phyloP scores from a whole-genome alignment of 2,329 filamentous ascomycete species.

The Pseudopithomyces chartarum region DNA sequence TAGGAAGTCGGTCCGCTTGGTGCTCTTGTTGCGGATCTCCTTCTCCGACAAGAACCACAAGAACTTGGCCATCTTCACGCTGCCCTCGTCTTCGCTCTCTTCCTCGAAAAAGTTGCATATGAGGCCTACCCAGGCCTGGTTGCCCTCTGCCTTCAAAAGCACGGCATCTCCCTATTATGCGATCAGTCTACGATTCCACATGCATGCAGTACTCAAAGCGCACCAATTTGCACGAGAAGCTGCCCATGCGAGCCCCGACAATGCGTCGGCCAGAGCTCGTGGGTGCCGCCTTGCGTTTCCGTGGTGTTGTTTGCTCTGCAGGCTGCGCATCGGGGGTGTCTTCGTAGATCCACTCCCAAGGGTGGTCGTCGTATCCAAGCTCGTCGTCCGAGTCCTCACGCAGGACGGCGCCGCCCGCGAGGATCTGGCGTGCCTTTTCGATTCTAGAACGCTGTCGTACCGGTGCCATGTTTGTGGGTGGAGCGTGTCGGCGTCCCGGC shows the following conservation, averaged over 20 bases:
- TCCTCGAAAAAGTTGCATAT: slow-evolving; percentile 81
- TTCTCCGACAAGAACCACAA: slow-evolving; percentile 96
- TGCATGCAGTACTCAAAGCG: background rate
- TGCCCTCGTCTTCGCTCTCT: slow-evolving; percentile 36
- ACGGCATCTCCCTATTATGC: slow-evolving; percentile 75
- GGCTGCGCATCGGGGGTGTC: slow-evolving; percentile 22
- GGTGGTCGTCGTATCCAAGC: slow-evolving; percentile 60
- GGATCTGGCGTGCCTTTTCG: slow-evolving; percentile 55
- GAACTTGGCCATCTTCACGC: slow-evolving; percentile 78
- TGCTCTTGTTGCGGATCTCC: slow-evolving; percentile 82
- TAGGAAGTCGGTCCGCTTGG: slow-evolving; percentile 80
- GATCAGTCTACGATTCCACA: background rate
- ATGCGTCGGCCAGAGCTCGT: slow-evolving; percentile 57
- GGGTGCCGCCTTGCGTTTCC: slow-evolving; percentile 37
- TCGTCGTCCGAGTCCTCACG: slow-evolving; percentile 90
- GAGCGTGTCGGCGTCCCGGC: slow-evolving; percentile 15
- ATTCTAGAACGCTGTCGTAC: slow-evolving; percentile 47
- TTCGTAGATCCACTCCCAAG: slow-evolving; percentile 63
- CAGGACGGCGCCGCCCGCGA: slow-evolving; percentile 65
- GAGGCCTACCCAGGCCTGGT: slow-evolving; percentile 91
- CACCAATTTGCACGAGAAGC: slow-evolving; percentile 69
- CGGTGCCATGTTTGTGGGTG: slow-evolving; percentile 43
- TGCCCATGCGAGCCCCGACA: slow-evolving; percentile 80
- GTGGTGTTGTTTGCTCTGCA: slow-evolving; percentile 32
- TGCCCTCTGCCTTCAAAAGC: slow-evolving; percentile 85